Evolutionary conservation across 129 eudicot genomes (phyloP), one percentile per base, ranked within the genome.

Genomic region (Tanacetum coccineum): DNA sequence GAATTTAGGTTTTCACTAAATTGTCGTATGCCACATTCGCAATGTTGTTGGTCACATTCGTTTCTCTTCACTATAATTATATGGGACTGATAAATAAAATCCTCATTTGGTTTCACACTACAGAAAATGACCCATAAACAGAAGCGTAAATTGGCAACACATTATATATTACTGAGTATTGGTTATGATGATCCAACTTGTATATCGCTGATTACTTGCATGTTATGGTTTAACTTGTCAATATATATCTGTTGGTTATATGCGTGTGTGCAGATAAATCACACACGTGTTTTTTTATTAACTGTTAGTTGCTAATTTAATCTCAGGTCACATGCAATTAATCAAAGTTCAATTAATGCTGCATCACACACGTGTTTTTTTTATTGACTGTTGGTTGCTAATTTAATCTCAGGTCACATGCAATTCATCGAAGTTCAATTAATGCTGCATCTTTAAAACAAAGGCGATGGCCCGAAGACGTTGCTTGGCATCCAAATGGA

Each of bases 391-490:
- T 71, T 57, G 17, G 9, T 63, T 32, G 60, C 46, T 53, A 68
- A n/a, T 77, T 22, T 74, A 70, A 66, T 45, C 66, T 75, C 81
- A 86, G 96, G 66, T 80, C 92, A 63, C 74, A 76, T 73, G 96
- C 93, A 72, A 76, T 49, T 80, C 84, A 63, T 77, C 82, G 86
- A n/a, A 88, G 90, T 78, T 56, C 81, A 68, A 63, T 85, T 19
- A 92, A 93, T 12, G 86, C 95, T 70, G 73, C 69, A 64, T 86
- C 99, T 6, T 62, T 62, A 13, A 93, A 86, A 71, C 79, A 81
- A 49, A 84, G 90, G 79, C 81, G 98, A 81, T 93, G 98, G 98
- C 92, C 98, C 7, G 98, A 93, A 81, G 98, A 93, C 81, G 82
- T 93, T 51, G 87, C 98, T 9, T 93, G 96, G 96, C 99, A 93